phyloP scores from a whole-genome alignment of 805 yeast species.

The Alloascoidea africana region DNA sequence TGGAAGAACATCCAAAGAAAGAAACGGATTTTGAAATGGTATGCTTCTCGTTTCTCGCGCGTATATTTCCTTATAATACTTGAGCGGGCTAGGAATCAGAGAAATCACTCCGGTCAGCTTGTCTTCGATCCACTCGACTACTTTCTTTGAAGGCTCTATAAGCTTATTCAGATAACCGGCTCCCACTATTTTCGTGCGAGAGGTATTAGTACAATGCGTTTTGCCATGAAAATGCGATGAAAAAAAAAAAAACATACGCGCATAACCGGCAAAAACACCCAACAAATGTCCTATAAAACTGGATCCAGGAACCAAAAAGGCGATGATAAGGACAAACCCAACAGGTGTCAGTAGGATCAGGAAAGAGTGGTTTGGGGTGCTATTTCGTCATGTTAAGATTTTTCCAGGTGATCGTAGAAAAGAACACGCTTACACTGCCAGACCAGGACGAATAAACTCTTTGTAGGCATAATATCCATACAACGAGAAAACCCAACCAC shows the following conservation, averaged over 20 bases:
- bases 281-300: constrained; percentile 64
- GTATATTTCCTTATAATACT: constrained; percentile 45
- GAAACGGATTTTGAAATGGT: not conserved
- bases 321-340: constrained; percentile 28
- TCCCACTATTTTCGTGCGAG: constrained; percentile 2
- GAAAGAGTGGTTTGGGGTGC: constrained; percentile 25
- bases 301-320: constrained; percentile 45
- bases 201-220: not conserved
- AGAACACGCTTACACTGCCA: constrained; percentile 8
- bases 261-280: constrained; percentile 53
- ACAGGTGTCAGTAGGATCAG: constrained; percentile 53
- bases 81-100: constrained; percentile 35
- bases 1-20: constrained; percentile 4
- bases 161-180: constrained; percentile 41
- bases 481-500: constrained; percentile 63
- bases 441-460: constrained; percentile 15
- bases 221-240: not conserved
- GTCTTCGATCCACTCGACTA: constrained; percentile 49
- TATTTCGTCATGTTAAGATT: constrained; percentile 23
- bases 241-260: constrained; percentile 3
- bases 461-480: constrained; percentile 42
- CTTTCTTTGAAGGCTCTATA: constrained; percentile 39
- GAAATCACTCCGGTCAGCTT: constrained; percentile 34
- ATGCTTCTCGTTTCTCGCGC: constrained; percentile 28
- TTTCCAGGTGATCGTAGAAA: too few relatives aligned